phyloP scores from a whole-genome alignment of 1,284 basidiomycete genomes.

The Rhodofomes roseus region DNA sequence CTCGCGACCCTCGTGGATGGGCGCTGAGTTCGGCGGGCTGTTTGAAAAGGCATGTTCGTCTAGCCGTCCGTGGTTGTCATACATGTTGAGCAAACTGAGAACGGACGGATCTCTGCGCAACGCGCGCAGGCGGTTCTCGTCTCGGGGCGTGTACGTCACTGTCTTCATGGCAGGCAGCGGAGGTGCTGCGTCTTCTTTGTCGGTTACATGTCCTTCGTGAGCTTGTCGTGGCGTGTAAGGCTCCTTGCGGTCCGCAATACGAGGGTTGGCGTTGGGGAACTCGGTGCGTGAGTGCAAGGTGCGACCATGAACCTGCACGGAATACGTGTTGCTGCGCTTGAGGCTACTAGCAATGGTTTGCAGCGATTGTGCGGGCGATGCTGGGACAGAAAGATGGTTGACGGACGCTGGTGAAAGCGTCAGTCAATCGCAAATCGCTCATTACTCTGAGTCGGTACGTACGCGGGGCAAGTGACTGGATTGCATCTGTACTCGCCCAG shows the following conservation, averaged over 20 bases:
- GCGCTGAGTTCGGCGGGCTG: conserved; percentile 40
- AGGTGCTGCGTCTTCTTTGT: conserved; percentile 13
- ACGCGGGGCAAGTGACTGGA: conserved; percentile 65
- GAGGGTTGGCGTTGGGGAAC: conserved; percentile 57
- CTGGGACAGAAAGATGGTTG: conserved; percentile 50
- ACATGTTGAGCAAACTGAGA: conserved; percentile 63
- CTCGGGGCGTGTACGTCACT: conserved; percentile 40
- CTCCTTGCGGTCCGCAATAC: conserved; percentile 22
- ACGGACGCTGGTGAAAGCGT: conserved; percentile 52
- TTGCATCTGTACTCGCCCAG: conserved; percentile 53
- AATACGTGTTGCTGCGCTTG: conserved; percentile 58
- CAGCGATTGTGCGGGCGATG: conserved; percentile 28
- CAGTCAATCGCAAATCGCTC: not conserved
- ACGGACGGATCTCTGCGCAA: conserved; percentile 75
- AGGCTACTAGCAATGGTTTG: conserved; percentile 37
- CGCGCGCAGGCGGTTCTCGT: conserved; percentile 48
- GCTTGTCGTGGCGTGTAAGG: conserved; percentile 11
- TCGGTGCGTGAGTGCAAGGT: conserved; percentile 58
- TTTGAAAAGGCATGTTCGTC: conserved; percentile 62
- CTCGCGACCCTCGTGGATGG: conserved; percentile 36
- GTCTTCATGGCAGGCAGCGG: conserved; percentile 18
- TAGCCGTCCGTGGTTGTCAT: conserved; percentile 66
- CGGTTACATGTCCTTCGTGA: not conserved
- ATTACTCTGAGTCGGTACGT: conserved; percentile 32
- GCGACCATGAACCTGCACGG: conserved; percentile 62